Base-by-base conservation (phyloP, 2,329 filamentous ascomycete genomes). In the Diaporthe sp. region DNA sequence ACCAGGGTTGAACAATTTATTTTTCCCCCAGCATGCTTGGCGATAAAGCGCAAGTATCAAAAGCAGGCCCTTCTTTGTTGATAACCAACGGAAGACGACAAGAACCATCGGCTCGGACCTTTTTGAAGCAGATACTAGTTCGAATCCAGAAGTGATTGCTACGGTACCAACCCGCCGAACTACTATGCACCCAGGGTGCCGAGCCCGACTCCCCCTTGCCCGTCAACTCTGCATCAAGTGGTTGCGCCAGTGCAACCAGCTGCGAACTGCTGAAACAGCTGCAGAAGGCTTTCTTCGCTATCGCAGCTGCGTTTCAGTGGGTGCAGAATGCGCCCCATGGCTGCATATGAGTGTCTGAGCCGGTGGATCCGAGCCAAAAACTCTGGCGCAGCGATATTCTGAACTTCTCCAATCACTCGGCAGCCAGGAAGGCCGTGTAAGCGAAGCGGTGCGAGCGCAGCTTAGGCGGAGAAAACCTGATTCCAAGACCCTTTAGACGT, bases 111-210 rank as follows among this genome's bases (percentile, higher is more conserved):
- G 64, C 47, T 68, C 47, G 64, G 64, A 54, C 64, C 30, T 68
- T 54, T 54, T 40, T 68, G 64, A 68, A 68, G 64, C 64, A 68
- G 64, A 8, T 40, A 40, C 64, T 54, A 68, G 64, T 54, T 68
- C 47, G n/a, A 40, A 68, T 68, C 4, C 47, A 68, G 64, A 28
- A 68, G 33, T 28, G 47, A 68, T 52, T 68, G 47, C 64, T 68
- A 68, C 64, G 58, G 58, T 61, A 52, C 64, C 45, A 54, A 13
- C 64, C 33, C 15, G 64, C 64, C 42, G 61, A 67, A 67, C 45
- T 17, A 52, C 61, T 40, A 54, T 68, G 64, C 64, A 68, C 22
- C 45, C 8, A 35, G 30, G 30, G 64, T 45, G 22, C 33, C 19
- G 10, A 25, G 33, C 47, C 47, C 64, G 47, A 25, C 30, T 52